These are phyloP conservation scores for Helotiales sp. DNA, from an alignment of 2,329 filamentous ascomycete genomes.

Conservation along the genomic window DNA sequence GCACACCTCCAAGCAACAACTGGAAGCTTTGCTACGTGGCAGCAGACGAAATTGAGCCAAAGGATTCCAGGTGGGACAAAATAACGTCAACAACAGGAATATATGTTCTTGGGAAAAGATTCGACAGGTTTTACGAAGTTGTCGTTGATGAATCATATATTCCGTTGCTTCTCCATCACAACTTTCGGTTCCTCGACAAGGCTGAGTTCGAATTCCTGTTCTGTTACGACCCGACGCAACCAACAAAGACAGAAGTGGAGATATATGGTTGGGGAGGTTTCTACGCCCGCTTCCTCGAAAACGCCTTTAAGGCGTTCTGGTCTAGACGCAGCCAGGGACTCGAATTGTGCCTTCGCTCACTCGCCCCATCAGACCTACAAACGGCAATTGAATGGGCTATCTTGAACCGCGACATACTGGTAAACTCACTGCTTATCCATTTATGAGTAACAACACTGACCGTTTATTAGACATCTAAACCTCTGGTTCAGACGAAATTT, in stretches of 20 bases:
- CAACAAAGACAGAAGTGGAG: constrained; percentile 13
- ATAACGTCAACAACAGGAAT: constrained; percentile 15
- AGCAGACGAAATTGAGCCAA: constrained; percentile 14
- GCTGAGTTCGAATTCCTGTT: constrained; percentile 14
- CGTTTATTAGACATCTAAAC: constrained; percentile 7
- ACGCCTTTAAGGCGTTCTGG: constrained; percentile 19
- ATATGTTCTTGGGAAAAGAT: constrained; percentile 18
- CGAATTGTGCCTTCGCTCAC: constrained; percentile 3
- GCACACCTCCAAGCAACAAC: constrained; percentile 17
- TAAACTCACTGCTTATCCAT: constrained; percentile 6
- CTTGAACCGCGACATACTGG: constrained; percentile 12
- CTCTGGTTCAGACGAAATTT: constrained; percentile 10
- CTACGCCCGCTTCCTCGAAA: constrained; percentile 14
- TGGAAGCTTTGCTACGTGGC: constrained; percentile 15
- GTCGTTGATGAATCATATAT: constrained; percentile 16
- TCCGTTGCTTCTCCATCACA: constrained; percentile 18
- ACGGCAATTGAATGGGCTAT: constrained; percentile 17
- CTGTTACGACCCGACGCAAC: constrained; percentile 7
- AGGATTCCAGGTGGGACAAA: constrained; percentile 18
- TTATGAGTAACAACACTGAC: neutral
- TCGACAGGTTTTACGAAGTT: constrained; percentile 14
- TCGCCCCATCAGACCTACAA: neutral
- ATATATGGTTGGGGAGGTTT: constrained; percentile 8
- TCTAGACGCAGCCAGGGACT: constrained; percentile 14
- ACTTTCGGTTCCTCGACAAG: constrained; percentile 12